Conservation (phyloP, 176 grass and related monocot species). For the Bothriochloa decipiens region DNA sequence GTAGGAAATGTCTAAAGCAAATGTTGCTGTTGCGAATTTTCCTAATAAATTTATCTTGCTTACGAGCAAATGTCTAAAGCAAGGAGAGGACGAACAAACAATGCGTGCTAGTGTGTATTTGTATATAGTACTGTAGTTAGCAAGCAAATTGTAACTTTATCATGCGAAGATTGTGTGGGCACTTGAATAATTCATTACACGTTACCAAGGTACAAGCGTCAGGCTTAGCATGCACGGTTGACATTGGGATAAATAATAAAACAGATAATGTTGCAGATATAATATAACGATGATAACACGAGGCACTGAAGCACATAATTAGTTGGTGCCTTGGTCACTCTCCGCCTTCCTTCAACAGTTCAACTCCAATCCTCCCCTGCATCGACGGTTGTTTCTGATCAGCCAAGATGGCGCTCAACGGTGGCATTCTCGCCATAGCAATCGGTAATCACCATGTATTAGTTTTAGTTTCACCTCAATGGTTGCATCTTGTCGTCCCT, state of each 20-base stretch:
- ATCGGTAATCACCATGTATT: constrained; percentile 33
- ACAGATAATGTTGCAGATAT: background rate
- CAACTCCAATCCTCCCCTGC: background rate
- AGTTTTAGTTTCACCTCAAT: background rate
- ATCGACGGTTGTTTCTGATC: background rate
- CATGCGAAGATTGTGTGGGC: background rate
- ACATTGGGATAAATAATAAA: background rate
- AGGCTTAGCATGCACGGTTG: background rate
- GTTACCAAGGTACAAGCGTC: background rate
- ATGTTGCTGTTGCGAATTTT: no score
- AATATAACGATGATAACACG: background rate
- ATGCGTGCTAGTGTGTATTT: no score
- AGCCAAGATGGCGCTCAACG: constrained; percentile 4
- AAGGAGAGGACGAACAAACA: no score
- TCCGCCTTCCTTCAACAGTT: background rate
- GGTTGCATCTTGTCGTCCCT: background rate
- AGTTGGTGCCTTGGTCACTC: background rate
- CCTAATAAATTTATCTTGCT: background rate
- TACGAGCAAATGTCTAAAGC: background rate
- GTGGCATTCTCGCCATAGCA: background rate
- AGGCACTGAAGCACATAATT: background rate
- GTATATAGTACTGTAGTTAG: background rate
- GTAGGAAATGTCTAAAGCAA: no score
- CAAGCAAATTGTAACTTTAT: background rate
- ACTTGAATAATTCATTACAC: background rate